These are phyloP conservation scores for Helicostylum pulchrum DNA, from an alignment of 192 early-diverging fungal genomes.

Conservation along the genomic window DNA sequence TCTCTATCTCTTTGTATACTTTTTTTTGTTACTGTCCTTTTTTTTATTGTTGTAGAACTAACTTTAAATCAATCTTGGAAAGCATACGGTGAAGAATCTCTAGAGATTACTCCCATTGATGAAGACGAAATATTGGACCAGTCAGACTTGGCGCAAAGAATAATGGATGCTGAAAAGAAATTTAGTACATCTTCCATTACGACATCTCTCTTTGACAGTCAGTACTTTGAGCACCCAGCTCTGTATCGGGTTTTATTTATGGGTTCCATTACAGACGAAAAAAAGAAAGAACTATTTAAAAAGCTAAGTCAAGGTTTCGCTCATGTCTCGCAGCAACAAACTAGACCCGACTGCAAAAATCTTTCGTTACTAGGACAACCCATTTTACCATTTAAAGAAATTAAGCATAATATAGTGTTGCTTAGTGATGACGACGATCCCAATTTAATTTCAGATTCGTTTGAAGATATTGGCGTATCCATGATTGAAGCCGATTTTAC, in stretches of 20 bases:
- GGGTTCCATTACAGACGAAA: slow-evolving; percentile 17
- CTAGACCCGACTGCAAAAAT: not conserved
- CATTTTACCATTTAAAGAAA: slow-evolving; percentile 15
- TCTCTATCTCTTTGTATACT: too few relatives aligned
- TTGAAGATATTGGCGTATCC: slow-evolving; percentile 32
- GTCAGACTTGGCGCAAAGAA: not conserved
- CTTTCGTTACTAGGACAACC: not conserved
- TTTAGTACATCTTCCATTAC: not conserved
- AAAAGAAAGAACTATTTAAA: slow-evolving; percentile 24
- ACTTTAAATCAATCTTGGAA: too few relatives aligned
- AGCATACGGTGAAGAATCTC: not conserved
- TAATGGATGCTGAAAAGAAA: not conserved
- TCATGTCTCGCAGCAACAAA: slow-evolving; percentile 3
- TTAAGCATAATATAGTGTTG: slow-evolving; percentile 24
- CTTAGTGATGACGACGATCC: slow-evolving; percentile 8
- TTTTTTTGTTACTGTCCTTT: too few relatives aligned
- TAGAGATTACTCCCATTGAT: not conserved
- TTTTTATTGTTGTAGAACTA: too few relatives aligned
- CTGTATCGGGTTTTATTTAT: slow-evolving; percentile 30
- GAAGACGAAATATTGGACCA: not conserved
- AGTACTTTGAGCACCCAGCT: slow-evolving; percentile 9
- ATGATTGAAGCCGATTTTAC: slow-evolving; percentile 40
- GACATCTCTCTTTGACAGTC: not conserved
- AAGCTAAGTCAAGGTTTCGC: slow-evolving; percentile 28
- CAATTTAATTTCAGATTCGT: slow-evolving; percentile 8